Percentiles rank a stretch among this genome's conserved stretches.
These are phyloP conservation scores for Tricholoma sp. DNA, from an alignment of 768 basidiomycete species.

Conservation along the genomic window DNA sequence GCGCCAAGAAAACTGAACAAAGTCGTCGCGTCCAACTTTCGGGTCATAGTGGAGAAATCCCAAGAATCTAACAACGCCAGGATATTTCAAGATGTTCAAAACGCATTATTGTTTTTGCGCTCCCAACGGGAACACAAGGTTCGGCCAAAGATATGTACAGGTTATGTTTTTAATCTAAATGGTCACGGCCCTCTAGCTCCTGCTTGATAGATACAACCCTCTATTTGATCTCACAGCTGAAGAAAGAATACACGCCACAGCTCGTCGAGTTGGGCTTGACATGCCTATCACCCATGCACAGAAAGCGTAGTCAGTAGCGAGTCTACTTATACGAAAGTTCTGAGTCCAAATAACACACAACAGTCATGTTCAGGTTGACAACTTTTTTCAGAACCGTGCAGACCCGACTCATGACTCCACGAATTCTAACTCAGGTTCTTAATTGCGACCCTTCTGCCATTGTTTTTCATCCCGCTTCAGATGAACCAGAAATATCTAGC, in stretches of 20 bases:
- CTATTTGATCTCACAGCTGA: constrained; percentile 71
- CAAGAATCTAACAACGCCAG: constrained; percentile 19
- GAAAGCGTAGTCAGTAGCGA: constrained; percentile 9
- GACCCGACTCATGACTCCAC: constrained; percentile 17
- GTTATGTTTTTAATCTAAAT: neutral
- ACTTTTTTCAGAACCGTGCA: constrained; percentile 24
- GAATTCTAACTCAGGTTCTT: constrained; percentile 35
- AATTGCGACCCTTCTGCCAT: constrained; percentile 62
- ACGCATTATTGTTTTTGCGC: constrained; percentile 60
- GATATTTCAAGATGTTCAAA: constrained; percentile 47
- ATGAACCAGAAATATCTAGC: constrained; percentile 44
- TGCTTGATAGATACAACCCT: constrained; percentile 88
- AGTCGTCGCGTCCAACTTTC: constrained; percentile 45
- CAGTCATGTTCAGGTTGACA: constrained; percentile 14
- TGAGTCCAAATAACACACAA: constrained; percentile 7
- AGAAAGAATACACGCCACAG: constrained; percentile 81
- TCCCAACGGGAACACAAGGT: constrained; percentile 80
- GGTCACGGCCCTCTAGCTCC: constrained; percentile 37
- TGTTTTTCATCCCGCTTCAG: constrained; percentile 41
- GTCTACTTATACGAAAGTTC: neutral
- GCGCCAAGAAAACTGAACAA: constrained; percentile 33
- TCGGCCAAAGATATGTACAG: constrained; percentile 7
- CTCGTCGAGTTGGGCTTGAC: constrained; percentile 80
- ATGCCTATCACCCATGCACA: constrained; percentile 53
- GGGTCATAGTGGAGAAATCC: constrained; percentile 45